Conservation (phyloP, 495 filamentous ascomycete genomes). For the Xylaria palmicola region DNA sequence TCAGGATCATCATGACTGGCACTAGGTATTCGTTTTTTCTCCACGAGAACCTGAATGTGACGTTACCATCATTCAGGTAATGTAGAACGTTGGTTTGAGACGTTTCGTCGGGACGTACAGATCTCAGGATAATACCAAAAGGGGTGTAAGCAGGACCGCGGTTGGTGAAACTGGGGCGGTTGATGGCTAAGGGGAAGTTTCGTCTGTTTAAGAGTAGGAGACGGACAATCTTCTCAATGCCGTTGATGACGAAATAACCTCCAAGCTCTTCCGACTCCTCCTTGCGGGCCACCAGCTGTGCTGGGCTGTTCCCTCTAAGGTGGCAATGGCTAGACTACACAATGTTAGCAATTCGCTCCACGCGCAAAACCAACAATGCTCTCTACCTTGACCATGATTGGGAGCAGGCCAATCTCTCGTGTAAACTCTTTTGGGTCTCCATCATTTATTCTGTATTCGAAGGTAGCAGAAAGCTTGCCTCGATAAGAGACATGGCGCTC, state of each 20-base stretch:
- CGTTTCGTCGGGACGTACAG: constrained; percentile 90
- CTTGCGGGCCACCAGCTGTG: constrained; percentile 76
- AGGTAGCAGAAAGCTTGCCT: constrained; percentile 74
- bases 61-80: constrained; percentile 91
- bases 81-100: constrained; percentile 97
- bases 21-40: constrained; percentile 93
- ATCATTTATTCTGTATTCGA: constrained; percentile 83
- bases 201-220: constrained; percentile 83
- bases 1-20: constrained; percentile 93
- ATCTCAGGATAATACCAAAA: constrained; percentile 86
- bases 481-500: constrained; percentile 91
- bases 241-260: constrained; percentile 94
- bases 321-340: constrained; percentile 81
- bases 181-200: constrained; percentile 93
- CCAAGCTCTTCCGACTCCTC: constrained; percentile 93
- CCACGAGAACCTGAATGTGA: constrained; percentile 97
- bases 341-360: constrained; percentile 10
- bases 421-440: constrained; percentile 76
- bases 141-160: constrained; percentile 84
- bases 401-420: constrained; percentile 82
- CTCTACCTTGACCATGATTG: constrained; percentile 86
- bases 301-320: constrained; percentile 77
- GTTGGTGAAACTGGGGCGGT: constrained; percentile 81
- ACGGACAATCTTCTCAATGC: constrained; percentile 93
- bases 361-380: constrained; percentile 1